These are phyloP conservation scores for Hanseniaspora thailandica DNA, from an alignment of 805 yeast species.

Conservation along the genomic window DNA sequence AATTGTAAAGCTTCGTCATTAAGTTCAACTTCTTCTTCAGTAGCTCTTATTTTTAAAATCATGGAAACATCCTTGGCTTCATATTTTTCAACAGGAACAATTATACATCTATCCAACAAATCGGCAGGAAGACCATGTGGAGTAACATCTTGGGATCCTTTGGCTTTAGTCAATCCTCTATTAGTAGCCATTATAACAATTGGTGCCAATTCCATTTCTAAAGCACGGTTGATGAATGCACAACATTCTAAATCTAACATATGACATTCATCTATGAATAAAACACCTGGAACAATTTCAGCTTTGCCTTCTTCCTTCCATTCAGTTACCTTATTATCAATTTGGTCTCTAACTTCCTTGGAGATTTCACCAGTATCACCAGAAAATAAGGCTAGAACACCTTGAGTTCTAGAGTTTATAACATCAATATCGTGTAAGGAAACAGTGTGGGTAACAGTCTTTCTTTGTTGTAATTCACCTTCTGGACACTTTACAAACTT, in stretches of 20 bases:
- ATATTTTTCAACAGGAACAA: conserved; percentile 75
- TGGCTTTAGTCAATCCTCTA: conserved; percentile 83
- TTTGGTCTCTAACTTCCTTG: conserved; percentile 89
- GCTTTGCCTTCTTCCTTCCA: conserved; percentile 99
- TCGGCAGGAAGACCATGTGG: conserved; percentile 98
- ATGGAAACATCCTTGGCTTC: conserved; percentile 72
- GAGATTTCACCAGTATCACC: conserved; percentile 98
- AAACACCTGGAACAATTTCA: conserved; percentile 91
- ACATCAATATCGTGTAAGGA: conserved; percentile 95
- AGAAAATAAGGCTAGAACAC: conserved; percentile 86
- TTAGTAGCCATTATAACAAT: conserved; percentile 97
- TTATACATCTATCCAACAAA: conserved; percentile 83
- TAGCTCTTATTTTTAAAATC: conserved; percentile 78
- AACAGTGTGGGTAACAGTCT: conserved; percentile 94
- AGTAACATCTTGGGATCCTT: conserved; percentile 86
- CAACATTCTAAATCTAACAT: conserved; percentile 97
- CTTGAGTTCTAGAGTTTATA: conserved; percentile 94
- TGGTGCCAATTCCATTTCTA: conserved; percentile 94
- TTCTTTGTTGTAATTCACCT: conserved; percentile 93
- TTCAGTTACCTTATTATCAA: conserved; percentile 90
- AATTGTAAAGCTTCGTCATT: conserved; percentile 71
- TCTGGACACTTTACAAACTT: conserved; percentile 97
- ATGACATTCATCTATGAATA: conserved; percentile 95
- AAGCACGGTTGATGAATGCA: conserved; percentile 86
- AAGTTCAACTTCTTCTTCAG: conserved; percentile 85